phyloP scores from a whole-genome alignment of 192 early-diverging fungal genomes.

The Podila verticillata region DNA sequence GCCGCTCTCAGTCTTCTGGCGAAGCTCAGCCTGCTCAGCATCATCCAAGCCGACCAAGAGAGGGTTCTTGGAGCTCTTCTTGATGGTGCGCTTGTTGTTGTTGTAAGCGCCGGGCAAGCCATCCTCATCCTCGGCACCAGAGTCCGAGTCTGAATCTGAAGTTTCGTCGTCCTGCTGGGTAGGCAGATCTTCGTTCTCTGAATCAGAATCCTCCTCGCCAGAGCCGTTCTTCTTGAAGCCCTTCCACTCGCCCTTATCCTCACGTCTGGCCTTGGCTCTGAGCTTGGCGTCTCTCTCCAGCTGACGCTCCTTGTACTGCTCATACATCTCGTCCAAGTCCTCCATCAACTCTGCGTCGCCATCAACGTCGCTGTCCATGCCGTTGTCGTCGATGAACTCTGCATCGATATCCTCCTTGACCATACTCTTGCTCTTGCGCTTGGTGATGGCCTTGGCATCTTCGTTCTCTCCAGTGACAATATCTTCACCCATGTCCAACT shows the following conservation, averaged over 20 bases:
- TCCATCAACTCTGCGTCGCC: constrained; percentile 69
- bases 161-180: constrained; percentile 22
- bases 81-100: constrained; percentile 38
- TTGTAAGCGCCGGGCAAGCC: constrained; percentile 35
- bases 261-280: constrained; percentile 73
- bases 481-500: constrained; percentile 54
- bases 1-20: constrained; percentile 55
- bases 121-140: constrained; percentile 57
- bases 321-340: constrained; percentile 75
- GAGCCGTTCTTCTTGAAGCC: constrained; percentile 65
- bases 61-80: constrained; percentile 59
- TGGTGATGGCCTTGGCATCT: constrained; percentile 59
- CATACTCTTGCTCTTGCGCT: constrained; percentile 59
- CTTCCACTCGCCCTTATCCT: constrained; percentile 75
- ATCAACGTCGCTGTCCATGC: constrained; percentile 23
- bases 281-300: constrained; percentile 80
- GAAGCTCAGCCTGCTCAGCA: constrained; percentile 59
- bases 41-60: constrained; percentile 63
- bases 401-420: constrained; percentile 46
- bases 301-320: constrained; percentile 76
- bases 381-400: constrained; percentile 39
- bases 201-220: constrained; percentile 52
- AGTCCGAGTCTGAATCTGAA: constrained; percentile 49
- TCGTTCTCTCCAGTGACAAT: constrained; percentile 51
- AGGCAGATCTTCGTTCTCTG: constrained; percentile 30